These are phyloP conservation scores for Lecanosticta acicola DNA, from an alignment of 2,329 filamentous ascomycete species.

Conservation along the genomic window DNA sequence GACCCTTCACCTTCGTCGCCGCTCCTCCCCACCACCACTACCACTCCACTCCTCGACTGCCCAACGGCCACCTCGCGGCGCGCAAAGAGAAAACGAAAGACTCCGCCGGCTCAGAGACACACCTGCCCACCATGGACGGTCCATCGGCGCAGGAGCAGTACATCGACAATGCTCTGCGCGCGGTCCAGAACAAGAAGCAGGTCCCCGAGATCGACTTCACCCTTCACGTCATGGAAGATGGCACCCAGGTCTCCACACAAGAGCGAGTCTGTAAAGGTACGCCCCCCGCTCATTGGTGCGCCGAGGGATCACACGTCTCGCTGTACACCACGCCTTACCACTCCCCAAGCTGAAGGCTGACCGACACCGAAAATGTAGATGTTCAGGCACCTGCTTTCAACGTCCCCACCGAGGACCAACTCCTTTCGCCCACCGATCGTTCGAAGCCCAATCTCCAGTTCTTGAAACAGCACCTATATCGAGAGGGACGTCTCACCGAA, in stretches of 20 bases:
- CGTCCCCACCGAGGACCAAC: slow-evolving; percentile 88
- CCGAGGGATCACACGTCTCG: background rate
- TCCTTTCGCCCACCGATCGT: slow-evolving; percentile 80
- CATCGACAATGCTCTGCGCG: slow-evolving; percentile 83
- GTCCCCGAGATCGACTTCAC: slow-evolving; percentile 98
- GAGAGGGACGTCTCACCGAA: slow-evolving; percentile 92
- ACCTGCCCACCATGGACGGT: slow-evolving; percentile 28
- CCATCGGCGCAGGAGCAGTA: slow-evolving; percentile 37
- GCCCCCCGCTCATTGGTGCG: slow-evolving; percentile 2
- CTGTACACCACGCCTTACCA: background rate
- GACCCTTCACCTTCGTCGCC: background rate
- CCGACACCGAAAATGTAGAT: slow-evolving; percentile 54
- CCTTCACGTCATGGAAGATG: slow-evolving; percentile 97
- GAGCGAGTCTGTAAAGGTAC: slow-evolving; percentile 97
- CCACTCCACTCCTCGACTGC: background rate
- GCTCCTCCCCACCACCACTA: background rate
- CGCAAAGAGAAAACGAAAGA: background rate
- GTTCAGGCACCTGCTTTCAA: slow-evolving; percentile 95
- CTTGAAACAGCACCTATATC: slow-evolving; percentile 96
- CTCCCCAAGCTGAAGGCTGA: slow-evolving; percentile 14
- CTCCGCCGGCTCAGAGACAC: background rate
- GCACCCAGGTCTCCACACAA: slow-evolving; percentile 85
- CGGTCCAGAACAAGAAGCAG: slow-evolving; percentile 90
- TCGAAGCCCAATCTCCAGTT: slow-evolving; percentile 89
- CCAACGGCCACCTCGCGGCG: background rate